A percentile compares a stretch with the other conserved stretches of the same genome.
These are phyloP conservation scores for Starmera caribaea DNA, from an alignment of 805 yeast species.

Conservation along the genomic window DNA sequence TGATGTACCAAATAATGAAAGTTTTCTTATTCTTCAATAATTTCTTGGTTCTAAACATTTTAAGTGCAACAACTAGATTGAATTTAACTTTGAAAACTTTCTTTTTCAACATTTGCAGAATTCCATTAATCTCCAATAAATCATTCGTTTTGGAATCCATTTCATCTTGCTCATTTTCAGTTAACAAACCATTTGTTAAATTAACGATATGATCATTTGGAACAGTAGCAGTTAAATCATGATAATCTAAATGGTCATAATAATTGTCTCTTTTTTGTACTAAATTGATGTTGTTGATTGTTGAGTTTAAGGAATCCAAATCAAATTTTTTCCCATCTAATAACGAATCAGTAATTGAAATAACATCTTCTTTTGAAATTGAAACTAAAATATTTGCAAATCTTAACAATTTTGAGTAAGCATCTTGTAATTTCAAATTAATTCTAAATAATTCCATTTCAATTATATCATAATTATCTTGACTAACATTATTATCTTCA, in stretches of 20 bases:
- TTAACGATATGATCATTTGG: too few species aligned
- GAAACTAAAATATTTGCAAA: constrained; percentile 1
- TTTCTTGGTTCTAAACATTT: neutral
- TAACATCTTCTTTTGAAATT: neutral
- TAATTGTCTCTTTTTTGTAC: too few species aligned
- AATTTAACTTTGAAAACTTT: neutral
- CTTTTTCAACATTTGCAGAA: neutral
- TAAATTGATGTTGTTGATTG: too few species aligned
- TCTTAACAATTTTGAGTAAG: neutral
- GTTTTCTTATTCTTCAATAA: neutral
- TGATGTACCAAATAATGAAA: neutral
- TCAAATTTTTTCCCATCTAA: neutral
- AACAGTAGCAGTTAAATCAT: too few species aligned
- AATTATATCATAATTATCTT: neutral
- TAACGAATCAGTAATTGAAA: constrained; percentile 1
- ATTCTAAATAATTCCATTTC: neutral
- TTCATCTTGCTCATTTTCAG: neutral
- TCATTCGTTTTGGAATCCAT: neutral
- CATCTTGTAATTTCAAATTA: neutral
- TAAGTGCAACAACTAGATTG: neutral
- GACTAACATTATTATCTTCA: neutral
- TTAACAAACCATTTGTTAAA: neutral
- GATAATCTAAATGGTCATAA: too few species aligned
- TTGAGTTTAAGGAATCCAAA: too few species aligned
- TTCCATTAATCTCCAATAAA: constrained; percentile 1